Evolutionary conservation across 176 grass and related monocot species (phyloP).

Genomic region (Eremochloa ophiuroides): DNA sequence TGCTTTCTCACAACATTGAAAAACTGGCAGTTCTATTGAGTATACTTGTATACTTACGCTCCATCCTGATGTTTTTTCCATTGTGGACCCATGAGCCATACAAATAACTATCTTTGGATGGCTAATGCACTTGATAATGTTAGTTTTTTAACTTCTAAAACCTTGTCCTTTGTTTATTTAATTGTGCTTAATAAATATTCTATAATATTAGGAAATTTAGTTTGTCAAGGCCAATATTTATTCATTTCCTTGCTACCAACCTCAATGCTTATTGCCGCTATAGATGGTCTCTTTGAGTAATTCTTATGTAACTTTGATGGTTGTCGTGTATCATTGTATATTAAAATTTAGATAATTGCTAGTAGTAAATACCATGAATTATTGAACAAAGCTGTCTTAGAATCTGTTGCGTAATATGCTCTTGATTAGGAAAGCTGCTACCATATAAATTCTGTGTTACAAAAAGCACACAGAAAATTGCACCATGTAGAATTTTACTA

Average conservation of each 20-base stretch:
- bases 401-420: not conserved
- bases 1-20: not conserved
- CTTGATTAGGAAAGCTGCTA: not conserved
- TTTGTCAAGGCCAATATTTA: not conserved
- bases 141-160: not conserved
- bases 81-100: not conserved
- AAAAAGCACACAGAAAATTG: not conserved
- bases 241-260: not conserved
- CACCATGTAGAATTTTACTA: not conserved
- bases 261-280: not conserved
- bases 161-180: not conserved
- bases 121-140: not conserved
- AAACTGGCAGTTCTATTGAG: not conserved
- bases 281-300: not conserved
- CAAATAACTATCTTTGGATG: not conserved
- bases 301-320: not conserved
- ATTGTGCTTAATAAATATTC: not conserved
- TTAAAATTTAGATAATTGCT: not conserved
- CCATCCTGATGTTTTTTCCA: not conserved
- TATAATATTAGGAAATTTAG: not conserved
- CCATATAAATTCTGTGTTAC: constrained; percentile 1
- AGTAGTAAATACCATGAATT: not conserved
- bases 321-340: not conserved
- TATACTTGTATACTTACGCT: not conserved
- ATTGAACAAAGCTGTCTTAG: not conserved